Conservation (phyloP, 176 grass and related monocot species). For the Cymbopogon citratus region DNA sequence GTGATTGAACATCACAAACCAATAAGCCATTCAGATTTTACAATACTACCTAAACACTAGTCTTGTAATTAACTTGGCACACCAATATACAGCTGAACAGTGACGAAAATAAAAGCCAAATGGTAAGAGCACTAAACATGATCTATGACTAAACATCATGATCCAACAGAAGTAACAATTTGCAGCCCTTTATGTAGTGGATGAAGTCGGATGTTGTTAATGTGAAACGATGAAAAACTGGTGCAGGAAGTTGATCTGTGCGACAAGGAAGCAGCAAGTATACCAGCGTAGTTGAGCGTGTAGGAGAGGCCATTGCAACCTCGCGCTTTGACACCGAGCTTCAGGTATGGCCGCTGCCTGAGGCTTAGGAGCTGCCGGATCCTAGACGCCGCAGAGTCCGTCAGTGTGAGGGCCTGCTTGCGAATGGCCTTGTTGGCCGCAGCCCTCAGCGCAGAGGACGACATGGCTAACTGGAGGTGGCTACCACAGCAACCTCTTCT, state of each 20-base stretch:
- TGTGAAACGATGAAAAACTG: not conserved
- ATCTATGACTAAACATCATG: not conserved
- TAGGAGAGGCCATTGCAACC: slow-evolving; percentile 94
- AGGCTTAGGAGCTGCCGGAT: slow-evolving; percentile 66
- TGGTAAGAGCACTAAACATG: not conserved
- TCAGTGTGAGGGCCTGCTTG: slow-evolving; percentile 63
- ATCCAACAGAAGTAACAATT: not conserved
- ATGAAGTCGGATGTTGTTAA: not conserved
- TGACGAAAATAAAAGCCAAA: not conserved
- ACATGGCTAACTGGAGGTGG: slow-evolving; percentile 1
- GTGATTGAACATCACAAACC: not conserved
- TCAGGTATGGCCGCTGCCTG: slow-evolving; percentile 60
- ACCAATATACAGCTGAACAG: too few species aligned
- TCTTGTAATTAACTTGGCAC: too few species aligned
- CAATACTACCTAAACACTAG: not conserved
- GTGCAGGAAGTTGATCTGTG: not conserved
- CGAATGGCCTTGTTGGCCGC: slow-evolving; percentile 38
- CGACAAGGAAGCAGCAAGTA: not conserved
- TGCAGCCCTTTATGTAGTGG: not conserved
- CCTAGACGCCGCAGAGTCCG: slow-evolving; percentile 49
- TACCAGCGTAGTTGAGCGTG: slow-evolving; percentile 88
- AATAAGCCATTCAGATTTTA: not conserved
- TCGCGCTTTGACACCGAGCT: slow-evolving; percentile 69
- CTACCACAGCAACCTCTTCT: not conserved
- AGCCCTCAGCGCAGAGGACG: slow-evolving; percentile 50